Percentiles rank a stretch among this genome's conserved stretches.
Conservation (phyloP, 208 protist genomes). For the Dictyostelium gargantuum region DNA sequence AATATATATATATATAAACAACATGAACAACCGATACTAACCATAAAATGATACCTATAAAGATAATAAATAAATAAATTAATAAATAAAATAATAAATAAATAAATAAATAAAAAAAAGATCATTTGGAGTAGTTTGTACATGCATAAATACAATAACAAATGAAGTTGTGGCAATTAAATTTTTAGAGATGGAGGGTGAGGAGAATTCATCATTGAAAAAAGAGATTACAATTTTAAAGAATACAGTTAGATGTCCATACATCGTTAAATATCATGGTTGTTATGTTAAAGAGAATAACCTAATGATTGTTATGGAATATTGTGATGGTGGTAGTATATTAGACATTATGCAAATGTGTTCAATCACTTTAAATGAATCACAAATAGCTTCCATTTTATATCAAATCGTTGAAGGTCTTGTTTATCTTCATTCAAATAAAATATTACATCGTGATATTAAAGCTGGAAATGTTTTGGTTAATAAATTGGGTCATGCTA, state of each 20-base stretch:
- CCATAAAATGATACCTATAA: too few species aligned
- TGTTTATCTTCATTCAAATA: conserved; percentile 68
- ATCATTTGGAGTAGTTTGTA: conserved; percentile 66
- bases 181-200: conserved; percentile 61
- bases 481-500: neutral
- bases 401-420: conserved; percentile 60
- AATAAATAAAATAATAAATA: neutral
- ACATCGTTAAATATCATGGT: conserved; percentile 64
- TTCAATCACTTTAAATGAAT: neutral
- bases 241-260: conserved; percentile 45
- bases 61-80: neutral
- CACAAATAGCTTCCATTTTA: conserved; percentile 12
- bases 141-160: conserved; percentile 52
- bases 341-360: conserved; percentile 65
- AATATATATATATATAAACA: too few species aligned
- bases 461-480: conserved; percentile 73
- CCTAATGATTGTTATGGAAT: conserved; percentile 71
- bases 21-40: too few species aligned
- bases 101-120: neutral
- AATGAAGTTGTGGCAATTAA: conserved; percentile 63
- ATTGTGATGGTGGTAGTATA: conserved; percentile 61
- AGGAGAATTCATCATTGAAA: conserved; percentile 50
- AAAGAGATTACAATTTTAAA: conserved; percentile 67
- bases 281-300: conserved; percentile 67
- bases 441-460: conserved; percentile 73